phyloP scores from a whole-genome alignment of 306 rosid genomes.

The Citrullus amarus region DNA sequence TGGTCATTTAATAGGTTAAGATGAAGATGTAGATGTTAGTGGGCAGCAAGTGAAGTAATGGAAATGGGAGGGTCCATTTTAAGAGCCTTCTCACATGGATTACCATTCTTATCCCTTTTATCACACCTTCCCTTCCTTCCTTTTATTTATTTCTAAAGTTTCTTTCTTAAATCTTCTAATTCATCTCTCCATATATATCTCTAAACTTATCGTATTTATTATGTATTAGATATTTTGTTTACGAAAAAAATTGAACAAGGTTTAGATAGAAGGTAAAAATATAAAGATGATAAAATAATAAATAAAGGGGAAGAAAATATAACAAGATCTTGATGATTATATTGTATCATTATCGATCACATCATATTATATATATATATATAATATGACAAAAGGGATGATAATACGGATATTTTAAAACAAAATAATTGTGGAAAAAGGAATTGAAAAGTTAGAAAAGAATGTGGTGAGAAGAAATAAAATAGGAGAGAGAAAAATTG shows the following conservation, averaged over 20 bases:
- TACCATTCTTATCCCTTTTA: not conserved
- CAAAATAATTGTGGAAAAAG: not conserved
- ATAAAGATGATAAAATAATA: too few relatives aligned
- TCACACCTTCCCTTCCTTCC: not conserved
- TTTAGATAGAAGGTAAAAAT: too few relatives aligned
- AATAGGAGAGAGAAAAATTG: not conserved
- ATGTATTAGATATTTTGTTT: not conserved
- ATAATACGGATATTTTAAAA: too few relatives aligned
- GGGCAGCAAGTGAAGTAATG: conserved; percentile 41
- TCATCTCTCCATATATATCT: not conserved
- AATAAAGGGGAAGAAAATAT: too few relatives aligned
- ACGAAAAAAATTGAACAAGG: too few relatives aligned
- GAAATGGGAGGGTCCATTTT: conserved; percentile 29
- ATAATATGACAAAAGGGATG: not conserved
- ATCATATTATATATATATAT: too few relatives aligned
- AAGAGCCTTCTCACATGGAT: conserved; percentile 4
- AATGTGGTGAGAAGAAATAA: not conserved
- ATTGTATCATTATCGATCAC: not conserved
- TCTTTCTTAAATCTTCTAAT: too few relatives aligned
- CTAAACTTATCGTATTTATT: not conserved
- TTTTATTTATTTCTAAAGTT: not conserved
- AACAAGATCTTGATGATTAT: not conserved
- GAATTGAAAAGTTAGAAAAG: not conserved
- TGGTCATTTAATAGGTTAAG: conserved; percentile 20
- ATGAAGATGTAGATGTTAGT: conserved; percentile 30